These are phyloP conservation scores for Globisporangium carolinianum DNA, from an alignment of 352 stramenopile species.

Conservation along the genomic window DNA sequence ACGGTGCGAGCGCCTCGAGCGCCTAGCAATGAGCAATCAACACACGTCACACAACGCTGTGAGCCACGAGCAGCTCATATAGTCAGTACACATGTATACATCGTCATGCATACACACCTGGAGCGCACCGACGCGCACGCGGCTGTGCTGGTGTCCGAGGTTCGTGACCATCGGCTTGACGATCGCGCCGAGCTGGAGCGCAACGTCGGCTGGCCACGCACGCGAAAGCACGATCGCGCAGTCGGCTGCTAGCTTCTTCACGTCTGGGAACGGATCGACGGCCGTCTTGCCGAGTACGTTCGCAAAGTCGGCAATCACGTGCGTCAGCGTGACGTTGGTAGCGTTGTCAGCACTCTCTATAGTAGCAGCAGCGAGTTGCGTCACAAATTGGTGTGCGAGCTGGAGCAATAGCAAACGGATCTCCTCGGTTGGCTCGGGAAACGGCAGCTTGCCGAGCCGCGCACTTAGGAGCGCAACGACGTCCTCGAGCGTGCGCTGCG, in stretches of 20 bases:
- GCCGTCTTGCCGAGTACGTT: constrained; percentile 70
- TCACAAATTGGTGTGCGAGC: constrained; percentile 42
- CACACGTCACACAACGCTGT: background rate
- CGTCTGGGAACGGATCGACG: constrained; percentile 73
- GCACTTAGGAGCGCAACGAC: constrained; percentile 37
- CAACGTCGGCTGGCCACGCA: constrained; percentile 45
- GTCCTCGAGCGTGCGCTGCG: constrained; percentile 30
- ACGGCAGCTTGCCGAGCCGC: constrained; percentile 74
- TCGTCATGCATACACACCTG: constrained; percentile 20
- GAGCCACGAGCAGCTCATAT: background rate
- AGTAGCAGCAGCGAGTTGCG: constrained; percentile 23
- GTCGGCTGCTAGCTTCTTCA: constrained; percentile 69
- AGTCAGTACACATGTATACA: background rate
- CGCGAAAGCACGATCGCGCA: constrained; percentile 48
- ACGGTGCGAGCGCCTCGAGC: constrained; percentile 62
- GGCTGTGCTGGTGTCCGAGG: constrained; percentile 77
- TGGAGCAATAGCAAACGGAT: constrained; percentile 71
- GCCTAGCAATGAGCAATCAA: constrained; percentile 15
- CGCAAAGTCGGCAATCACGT: constrained; percentile 57
- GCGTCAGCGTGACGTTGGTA: constrained; percentile 22
- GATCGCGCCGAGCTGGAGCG: constrained; percentile 63
- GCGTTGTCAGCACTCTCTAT: constrained; percentile 4
- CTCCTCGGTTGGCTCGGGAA: constrained; percentile 73
- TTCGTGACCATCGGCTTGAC: constrained; percentile 61
- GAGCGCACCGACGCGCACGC: constrained; percentile 65